Evolutionary conservation across 331 rosid genomes (phyloP).

Genomic region (Telfairia occidentalis): DNA sequence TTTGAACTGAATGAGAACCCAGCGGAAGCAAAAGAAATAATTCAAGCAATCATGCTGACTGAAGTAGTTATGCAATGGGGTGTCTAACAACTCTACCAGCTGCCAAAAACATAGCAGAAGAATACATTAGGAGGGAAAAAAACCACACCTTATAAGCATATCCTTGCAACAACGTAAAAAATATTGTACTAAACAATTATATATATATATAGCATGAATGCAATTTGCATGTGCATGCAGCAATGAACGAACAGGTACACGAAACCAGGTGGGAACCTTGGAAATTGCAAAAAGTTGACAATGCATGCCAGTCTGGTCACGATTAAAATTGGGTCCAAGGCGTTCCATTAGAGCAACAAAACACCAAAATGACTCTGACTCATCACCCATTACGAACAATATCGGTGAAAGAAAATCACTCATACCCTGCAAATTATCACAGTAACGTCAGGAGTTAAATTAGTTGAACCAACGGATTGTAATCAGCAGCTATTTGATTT

Average conservation of each 20-base stretch:
- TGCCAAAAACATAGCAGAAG: slow-evolving; percentile 17
- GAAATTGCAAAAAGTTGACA: slow-evolving; percentile 94
- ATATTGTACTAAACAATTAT: neutral
- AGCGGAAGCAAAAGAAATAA: slow-evolving; percentile 96
- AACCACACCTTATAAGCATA: neutral
- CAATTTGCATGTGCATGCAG: neutral
- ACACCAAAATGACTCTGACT: slow-evolving; percentile 95
- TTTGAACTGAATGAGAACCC: slow-evolving; percentile 94
- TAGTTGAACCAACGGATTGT: neutral
- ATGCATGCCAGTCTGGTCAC: slow-evolving; percentile 99
- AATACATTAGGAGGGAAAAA: slow-evolving; percentile 1
- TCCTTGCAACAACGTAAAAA: neutral
- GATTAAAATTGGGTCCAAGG: slow-evolving; percentile 95
- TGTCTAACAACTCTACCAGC: slow-evolving; percentile 94
- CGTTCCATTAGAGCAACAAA: slow-evolving; percentile 93
- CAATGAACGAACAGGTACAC: neutral
- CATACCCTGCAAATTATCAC: slow-evolving; percentile 61
- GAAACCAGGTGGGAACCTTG: slow-evolving; percentile 38
- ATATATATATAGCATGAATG: neutral
- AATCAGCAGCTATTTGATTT: neutral
- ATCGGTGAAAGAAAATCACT: slow-evolving; percentile 93
- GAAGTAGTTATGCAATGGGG: slow-evolving; percentile 79
- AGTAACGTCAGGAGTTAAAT: slow-evolving; percentile 1
- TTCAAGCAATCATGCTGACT: slow-evolving; percentile 85
- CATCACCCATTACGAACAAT: slow-evolving; percentile 76